Base-by-base conservation (phyloP, 1,139 yeast species). In the Arxiozyma slooffiae region DNA sequence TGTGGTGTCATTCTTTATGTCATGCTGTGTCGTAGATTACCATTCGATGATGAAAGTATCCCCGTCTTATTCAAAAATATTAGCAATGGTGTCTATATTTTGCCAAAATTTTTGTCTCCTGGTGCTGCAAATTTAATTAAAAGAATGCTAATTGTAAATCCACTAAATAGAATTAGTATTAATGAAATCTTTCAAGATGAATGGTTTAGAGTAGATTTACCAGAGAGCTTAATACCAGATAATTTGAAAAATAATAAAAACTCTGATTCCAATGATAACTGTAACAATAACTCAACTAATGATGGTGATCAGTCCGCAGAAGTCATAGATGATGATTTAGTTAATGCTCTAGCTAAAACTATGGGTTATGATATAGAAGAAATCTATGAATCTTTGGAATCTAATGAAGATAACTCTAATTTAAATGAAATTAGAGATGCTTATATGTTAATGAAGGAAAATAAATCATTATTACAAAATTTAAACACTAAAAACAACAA, bases 11-110 rank as follows among this genome's bases (percentile, higher is more conserved):
- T 94, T 51, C 75, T 92, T 54, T 92, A 90, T 62, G 98, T 94
- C 47, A 89, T 92, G 96, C 76, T 92, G 50, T 92, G 97, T 71
- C 97, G 99, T 39, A 77, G 97, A 63, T 77, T 94, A 58, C 99
- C 99, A 14, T 94, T 94, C 68, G 98, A 92, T 69, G 98, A 92
- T 67, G 98, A 92, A 62, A 87, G 90, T 65, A 92, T 92, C 52
- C 99, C 99, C 5, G 96, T 95, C 1, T 74, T 92, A 57, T 92
- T 94, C 75, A 90, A 90, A 68, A 90, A 92, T 67, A 94, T 92
- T 63, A 82, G 90, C 64, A 89, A 89, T 62, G 98, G 98, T 68
- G 95, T 90, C 45, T 94, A 89, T 69, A 83, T 96, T 0, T 76
- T 92, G 55, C 99, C 99, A 24, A 87, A 85, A 60, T 89, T 85